phyloP scores from a whole-genome alignment of 345 rosid species.

The Salix udensis region DNA sequence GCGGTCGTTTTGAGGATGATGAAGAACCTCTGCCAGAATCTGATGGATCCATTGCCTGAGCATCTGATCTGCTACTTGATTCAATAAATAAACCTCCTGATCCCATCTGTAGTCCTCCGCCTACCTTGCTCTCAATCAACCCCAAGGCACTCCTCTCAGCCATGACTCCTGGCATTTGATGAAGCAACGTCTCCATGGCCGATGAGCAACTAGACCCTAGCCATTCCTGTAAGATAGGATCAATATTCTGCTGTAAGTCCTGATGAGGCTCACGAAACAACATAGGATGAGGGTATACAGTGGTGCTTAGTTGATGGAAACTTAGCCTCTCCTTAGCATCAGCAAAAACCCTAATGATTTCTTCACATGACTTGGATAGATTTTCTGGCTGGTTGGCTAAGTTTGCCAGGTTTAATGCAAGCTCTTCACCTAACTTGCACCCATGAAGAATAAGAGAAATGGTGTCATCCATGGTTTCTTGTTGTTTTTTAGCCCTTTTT shows the following conservation, averaged over 20 bases:
- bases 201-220: slow-evolving; percentile 20
- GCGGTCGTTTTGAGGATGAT: slow-evolving; percentile 36
- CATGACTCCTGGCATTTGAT: not conserved
- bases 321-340: slow-evolving; percentile 32
- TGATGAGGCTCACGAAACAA: not conserved
- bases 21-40: slow-evolving; percentile 17
- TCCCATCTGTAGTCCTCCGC: not conserved
- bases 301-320: slow-evolving; percentile 3
- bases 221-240: slow-evolving; percentile 33
- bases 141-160: not conserved
- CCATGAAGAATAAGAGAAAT: slow-evolving; percentile 45
- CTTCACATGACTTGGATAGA: slow-evolving; percentile 38
- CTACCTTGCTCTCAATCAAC: not conserved
- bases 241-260: slow-evolving; percentile 13
- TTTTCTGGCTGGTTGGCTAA: slow-evolving; percentile 26
- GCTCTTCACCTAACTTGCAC: slow-evolving; percentile 41
- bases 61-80: not conserved
- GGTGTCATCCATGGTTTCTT: slow-evolving; percentile 33
- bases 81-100: slow-evolving; percentile 5
- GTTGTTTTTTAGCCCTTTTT: not conserved
- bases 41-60: slow-evolving; percentile 8
- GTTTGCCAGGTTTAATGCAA: slow-evolving; percentile 43
- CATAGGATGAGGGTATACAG: not conserved
- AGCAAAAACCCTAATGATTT: slow-evolving; percentile 32
- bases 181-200: slow-evolving; percentile 13